Percentiles rank a stretch among this genome's conserved stretches.
These are phyloP conservation scores for Coemansia erecta DNA, from an alignment of 192 early-diverging fungal species.

Conservation along the genomic window DNA sequence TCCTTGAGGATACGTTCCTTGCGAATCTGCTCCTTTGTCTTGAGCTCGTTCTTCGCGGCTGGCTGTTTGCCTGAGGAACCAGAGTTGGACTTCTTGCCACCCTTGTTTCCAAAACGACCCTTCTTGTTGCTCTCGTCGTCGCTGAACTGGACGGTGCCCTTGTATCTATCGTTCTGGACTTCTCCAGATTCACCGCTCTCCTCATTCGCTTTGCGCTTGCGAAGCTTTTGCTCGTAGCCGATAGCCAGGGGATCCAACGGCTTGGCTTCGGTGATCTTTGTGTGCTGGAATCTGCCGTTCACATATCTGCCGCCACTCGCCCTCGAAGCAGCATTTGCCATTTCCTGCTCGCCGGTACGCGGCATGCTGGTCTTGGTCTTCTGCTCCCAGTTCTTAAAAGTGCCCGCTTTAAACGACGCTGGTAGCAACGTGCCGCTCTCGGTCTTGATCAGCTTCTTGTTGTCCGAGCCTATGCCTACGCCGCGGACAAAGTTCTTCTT, in stretches of 20 bases:
- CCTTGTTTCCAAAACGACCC: conserved; percentile 14
- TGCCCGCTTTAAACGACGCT: conserved; percentile 83
- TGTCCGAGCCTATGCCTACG: conserved; percentile 83
- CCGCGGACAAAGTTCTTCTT: conserved; percentile 90
- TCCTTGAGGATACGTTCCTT: conserved; percentile 71
- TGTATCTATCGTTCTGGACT: conserved; percentile 28
- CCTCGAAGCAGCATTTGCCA: conserved; percentile 39
- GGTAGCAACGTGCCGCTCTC: conserved; percentile 89
- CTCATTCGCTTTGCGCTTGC: conserved; percentile 58
- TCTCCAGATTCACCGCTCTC: conserved; percentile 21
- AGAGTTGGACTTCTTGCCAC: conserved; percentile 19
- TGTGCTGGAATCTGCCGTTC: conserved; percentile 74
- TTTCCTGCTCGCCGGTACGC: conserved; percentile 82
- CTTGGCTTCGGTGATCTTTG: conserved; percentile 68
- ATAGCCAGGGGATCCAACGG: conserved; percentile 63
- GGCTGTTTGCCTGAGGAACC: conserved; percentile 21
- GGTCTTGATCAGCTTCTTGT: conserved; percentile 91
- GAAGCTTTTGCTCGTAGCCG: conserved; percentile 66
- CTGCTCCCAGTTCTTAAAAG: conserved; percentile 90
- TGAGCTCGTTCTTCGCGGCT: conserved; percentile 68
- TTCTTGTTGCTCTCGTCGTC: conserved; percentile 20
- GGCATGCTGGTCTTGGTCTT: conserved; percentile 80
- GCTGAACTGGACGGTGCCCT: conserved; percentile 48
- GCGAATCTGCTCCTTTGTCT: conserved; percentile 73
- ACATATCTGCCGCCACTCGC: conserved; percentile 49